Percentiles rank a stretch among this genome's conserved stretches.
These are phyloP conservation scores for Aspergillus conjunctus DNA, from an alignment of 495 filamentous ascomycete species.

Conservation along the genomic window DNA sequence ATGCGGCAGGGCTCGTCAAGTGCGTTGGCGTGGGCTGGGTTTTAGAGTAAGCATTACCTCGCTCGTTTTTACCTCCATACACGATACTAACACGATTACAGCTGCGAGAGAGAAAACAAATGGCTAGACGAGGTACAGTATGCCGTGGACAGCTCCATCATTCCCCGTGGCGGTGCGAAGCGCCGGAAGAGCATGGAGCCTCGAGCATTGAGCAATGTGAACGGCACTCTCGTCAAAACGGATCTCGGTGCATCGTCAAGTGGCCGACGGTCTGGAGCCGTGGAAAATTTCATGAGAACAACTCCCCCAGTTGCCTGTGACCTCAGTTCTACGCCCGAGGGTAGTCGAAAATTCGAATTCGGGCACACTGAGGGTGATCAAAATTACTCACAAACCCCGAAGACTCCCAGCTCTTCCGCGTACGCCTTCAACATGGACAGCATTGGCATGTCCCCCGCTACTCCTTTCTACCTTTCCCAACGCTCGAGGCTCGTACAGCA, in stretches of 20 bases:
- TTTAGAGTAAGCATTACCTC: conserved; percentile 64
- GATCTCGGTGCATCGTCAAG: conserved; percentile 31
- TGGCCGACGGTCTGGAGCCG: conserved; percentile 36
- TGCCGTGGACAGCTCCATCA: conserved; percentile 65
- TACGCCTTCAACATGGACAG: conserved; percentile 44
- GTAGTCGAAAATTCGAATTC: conserved; percentile 6
- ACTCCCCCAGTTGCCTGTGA: conserved; percentile 31
- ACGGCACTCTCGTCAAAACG: conserved; percentile 57
- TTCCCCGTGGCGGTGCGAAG: conserved; percentile 76
- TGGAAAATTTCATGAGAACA: conserved; percentile 38
- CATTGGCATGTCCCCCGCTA: conserved; percentile 54
- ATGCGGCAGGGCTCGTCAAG: conserved; percentile 71
- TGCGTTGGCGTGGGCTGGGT: conserved; percentile 90
- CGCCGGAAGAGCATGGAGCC: conserved; percentile 94
- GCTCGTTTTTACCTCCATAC: neutral
- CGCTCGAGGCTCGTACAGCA: conserved; percentile 60
- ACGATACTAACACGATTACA: conserved; percentile 39
- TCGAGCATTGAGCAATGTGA: conserved; percentile 69
- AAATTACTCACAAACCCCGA: conserved; percentile 33
- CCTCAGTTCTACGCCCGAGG: conserved; percentile 23
- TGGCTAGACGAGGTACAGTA: conserved; percentile 75
- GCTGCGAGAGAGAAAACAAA: conserved; percentile 76
- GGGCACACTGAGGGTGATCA: conserved; percentile 24
- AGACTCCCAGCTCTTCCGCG: conserved; percentile 34
- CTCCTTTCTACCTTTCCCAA: conserved; percentile 59